These are phyloP conservation scores for Eucalyptus virginea DNA, from an alignment of 345 rosid species.

Conservation along the genomic window DNA sequence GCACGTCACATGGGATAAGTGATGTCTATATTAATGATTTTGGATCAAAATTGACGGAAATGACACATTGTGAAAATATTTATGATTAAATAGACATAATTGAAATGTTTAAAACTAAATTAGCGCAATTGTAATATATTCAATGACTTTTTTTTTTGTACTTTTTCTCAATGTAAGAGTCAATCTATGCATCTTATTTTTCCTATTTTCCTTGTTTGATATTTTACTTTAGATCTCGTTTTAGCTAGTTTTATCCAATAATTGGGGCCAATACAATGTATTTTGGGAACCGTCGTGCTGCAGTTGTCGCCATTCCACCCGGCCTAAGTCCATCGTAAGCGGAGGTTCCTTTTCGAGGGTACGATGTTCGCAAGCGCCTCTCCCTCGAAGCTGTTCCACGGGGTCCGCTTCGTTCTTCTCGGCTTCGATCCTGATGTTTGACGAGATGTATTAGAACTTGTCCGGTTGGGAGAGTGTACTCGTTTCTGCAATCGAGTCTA, in stretches of 20 bases:
- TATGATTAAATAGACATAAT: too few species aligned
- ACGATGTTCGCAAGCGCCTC: conserved; percentile 19
- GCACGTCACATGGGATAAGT: fast-evolving
- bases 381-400: conserved; percentile 35
- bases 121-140: too few species aligned
- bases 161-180: too few species aligned
- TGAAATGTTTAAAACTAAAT: fast-evolving
- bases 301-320: background rate
- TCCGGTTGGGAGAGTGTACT: background rate
- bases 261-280: too few species aligned
- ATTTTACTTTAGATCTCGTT: too few species aligned
- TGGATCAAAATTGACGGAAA: fast-evolving
- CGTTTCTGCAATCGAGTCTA: background rate
- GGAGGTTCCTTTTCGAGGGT: background rate
- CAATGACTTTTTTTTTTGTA: too few species aligned
- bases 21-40: too few species aligned
- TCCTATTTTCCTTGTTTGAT: too few species aligned
- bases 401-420: conserved; percentile 55
- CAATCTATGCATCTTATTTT: too few species aligned
- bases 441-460: conserved; percentile 9
- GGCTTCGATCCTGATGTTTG: conserved; percentile 41
- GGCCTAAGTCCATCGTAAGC: background rate
- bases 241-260: too few species aligned
- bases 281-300: too few species aligned
- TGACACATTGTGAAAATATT: too few species aligned